Evolutionary conservation across 129 eudicot species (phyloP).

Genomic region (Helianthus tuberosus): DNA sequence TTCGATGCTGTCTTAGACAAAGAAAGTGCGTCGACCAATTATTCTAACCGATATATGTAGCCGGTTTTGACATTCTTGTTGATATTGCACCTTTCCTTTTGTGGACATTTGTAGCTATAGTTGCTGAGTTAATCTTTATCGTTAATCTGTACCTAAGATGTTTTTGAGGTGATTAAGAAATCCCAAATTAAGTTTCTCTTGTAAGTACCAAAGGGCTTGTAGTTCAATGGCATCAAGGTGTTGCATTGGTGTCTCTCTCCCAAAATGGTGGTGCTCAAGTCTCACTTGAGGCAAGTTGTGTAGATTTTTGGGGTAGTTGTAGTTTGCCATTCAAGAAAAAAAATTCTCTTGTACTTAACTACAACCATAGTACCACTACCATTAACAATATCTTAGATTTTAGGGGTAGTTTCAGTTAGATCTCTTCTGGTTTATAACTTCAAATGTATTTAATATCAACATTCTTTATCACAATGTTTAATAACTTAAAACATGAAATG

Average conservation of each 20-base stretch:
- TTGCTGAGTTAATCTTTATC: neutral
- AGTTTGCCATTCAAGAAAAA: no score
- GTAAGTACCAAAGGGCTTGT: neutral
- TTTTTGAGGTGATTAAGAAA: slow-evolving; percentile 9
- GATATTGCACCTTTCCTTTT: slow-evolving; percentile 17
- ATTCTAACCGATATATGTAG: neutral
- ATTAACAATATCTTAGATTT: neutral
- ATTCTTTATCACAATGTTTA: neutral
- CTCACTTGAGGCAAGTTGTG: no score
- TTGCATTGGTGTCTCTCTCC: no score
- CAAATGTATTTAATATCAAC: neutral
- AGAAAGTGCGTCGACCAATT: neutral
- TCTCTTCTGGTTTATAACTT: slow-evolving; percentile 8
- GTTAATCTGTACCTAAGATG: slow-evolving; percentile 4
- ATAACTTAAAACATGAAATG: neutral
- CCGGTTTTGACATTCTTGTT: slow-evolving; percentile 15
- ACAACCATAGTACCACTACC: neutral
- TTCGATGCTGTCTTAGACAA: neutral
- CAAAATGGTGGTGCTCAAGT: no score
- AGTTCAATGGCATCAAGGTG: no score
- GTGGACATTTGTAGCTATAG: neutral
- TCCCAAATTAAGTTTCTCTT: slow-evolving; percentile 9
- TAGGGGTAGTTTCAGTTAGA: neutral
- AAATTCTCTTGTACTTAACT: neutral
- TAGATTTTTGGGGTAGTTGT: no score